A percentile compares a stretch with the other conserved stretches of the same genome.
phyloP scores from a whole-genome alignment of 257 asterid genomes.

The Striga asiatica region DNA sequence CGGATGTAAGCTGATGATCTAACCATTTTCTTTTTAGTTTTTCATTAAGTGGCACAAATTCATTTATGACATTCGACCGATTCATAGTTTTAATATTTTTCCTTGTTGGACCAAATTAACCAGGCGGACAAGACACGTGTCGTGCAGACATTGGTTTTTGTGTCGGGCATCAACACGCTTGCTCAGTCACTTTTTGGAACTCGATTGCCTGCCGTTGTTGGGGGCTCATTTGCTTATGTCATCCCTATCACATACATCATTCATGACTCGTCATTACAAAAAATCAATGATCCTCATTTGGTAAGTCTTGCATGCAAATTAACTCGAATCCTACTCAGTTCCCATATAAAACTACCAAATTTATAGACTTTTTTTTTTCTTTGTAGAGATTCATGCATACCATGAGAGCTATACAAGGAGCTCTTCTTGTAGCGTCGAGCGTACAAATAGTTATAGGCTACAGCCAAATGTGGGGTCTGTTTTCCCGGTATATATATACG shows the following conservation, averaged over 20 bases:
- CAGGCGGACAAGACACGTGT: constrained; percentile 90
- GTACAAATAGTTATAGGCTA: constrained; percentile 77
- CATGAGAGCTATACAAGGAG: constrained; percentile 95
- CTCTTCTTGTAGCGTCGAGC: constrained; percentile 69
- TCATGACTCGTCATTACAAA: constrained; percentile 57
- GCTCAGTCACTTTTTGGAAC: constrained; percentile 89
- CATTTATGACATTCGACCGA: background rate
- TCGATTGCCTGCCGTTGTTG: constrained; percentile 74
- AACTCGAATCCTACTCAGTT: too few species aligned
- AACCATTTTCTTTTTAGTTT: background rate
- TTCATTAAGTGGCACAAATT: background rate
- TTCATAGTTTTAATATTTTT: background rate
- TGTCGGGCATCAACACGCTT: constrained; percentile 80
- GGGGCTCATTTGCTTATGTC: constrained; percentile 80
- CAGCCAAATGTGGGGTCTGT: constrained; percentile 92
- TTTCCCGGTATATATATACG: constrained; percentile 98
- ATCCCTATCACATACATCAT: constrained; percentile 67
- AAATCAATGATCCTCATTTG: constrained; percentile 49
- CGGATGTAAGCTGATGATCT: constrained; percentile 58
- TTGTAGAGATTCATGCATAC: constrained; percentile 70
- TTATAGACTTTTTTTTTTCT: too few species aligned
- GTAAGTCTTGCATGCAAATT: too few species aligned
- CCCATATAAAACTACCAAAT: too few species aligned
- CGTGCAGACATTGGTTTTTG: constrained; percentile 75
- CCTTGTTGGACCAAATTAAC: constrained; percentile 3